These are phyloP conservation scores for Zopfochytrium polystomum DNA, from an alignment of 371 early-diverging fungal species.

Conservation along the genomic window DNA sequence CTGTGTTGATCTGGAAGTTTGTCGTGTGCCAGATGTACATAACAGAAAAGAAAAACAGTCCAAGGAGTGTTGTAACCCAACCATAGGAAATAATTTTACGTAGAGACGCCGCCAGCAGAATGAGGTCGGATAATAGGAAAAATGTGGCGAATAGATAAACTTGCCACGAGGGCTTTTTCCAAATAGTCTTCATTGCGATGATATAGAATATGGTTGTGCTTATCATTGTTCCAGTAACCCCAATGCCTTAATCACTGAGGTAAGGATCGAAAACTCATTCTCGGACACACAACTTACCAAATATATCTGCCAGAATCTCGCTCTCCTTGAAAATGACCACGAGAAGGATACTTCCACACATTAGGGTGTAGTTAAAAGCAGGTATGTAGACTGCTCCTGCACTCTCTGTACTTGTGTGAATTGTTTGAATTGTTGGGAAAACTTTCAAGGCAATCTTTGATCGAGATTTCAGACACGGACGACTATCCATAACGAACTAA, in stretches of 20 bases:
- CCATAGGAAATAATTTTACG: slow-evolving; percentile 32
- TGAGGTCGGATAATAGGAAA: slow-evolving; percentile 28
- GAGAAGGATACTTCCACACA: slow-evolving; percentile 46
- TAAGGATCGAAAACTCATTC: background rate
- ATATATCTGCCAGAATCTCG: slow-evolving; percentile 32
- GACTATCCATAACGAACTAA: background rate
- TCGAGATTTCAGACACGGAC: background rate
- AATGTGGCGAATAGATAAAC: slow-evolving; percentile 21
- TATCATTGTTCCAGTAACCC: slow-evolving; percentile 34
- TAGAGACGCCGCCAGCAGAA: slow-evolving; percentile 25
- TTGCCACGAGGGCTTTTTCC: slow-evolving; percentile 31
- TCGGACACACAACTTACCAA: slow-evolving; percentile 20
- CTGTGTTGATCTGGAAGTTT: slow-evolving; percentile 28
- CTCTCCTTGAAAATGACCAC: slow-evolving; percentile 42
- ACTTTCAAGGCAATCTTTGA: slow-evolving; percentile 49
- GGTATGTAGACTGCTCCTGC: slow-evolving; percentile 59
- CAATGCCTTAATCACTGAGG: slow-evolving; percentile 26
- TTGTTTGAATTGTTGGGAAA: slow-evolving; percentile 51
- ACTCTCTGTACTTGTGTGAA: slow-evolving; percentile 44
- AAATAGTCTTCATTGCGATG: slow-evolving; percentile 34
- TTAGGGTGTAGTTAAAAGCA: slow-evolving; percentile 45
- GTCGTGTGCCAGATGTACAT: slow-evolving; percentile 40
- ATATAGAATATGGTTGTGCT: slow-evolving; percentile 35
- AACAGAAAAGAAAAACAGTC: slow-evolving; percentile 27
- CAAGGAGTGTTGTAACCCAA: slow-evolving; percentile 32